Percentiles rank a stretch among this genome's conserved stretches.
These are phyloP conservation scores for Neurospora sp. DNA, from an alignment of 495 filamentous ascomycete species.

Conservation along the genomic window DNA sequence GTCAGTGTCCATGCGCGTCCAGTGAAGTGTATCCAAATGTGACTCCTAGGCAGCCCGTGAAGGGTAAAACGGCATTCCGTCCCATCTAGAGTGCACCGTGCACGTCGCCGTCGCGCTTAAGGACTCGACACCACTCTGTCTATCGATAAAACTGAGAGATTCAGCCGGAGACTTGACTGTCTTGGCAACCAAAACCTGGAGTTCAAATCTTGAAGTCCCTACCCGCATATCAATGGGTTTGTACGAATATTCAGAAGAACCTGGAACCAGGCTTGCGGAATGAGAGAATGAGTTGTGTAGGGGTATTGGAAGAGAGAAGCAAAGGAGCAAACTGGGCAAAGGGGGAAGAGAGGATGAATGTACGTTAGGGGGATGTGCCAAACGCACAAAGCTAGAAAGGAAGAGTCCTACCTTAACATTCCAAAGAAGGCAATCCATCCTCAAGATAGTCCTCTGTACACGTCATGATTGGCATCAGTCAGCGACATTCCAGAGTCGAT, in stretches of 20 bases:
- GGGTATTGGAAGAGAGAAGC: neutral
- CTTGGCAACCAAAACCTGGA: neutral
- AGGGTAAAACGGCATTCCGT: neutral
- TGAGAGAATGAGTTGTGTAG: neutral
- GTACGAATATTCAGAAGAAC: neutral
- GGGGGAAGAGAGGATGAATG: neutral
- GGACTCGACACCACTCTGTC: neutral
- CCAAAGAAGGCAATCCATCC: neutral
- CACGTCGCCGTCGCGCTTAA: neutral
- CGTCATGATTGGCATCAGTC: neutral
- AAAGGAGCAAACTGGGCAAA: neutral
- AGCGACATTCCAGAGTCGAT: neutral
- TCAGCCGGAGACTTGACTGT: neutral
- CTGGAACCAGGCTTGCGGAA: neutral
- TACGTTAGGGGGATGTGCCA: neutral
- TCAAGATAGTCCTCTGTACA: neutral
- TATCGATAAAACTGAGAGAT: neutral
- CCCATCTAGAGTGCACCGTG: neutral
- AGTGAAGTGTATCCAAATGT: neutral
- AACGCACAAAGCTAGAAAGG: neutral
- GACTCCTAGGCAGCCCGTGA: neutral
- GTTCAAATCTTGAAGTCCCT: neutral
- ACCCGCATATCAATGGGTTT: neutral
- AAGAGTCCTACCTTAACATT: neutral
- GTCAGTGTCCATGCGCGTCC: neutral